These are phyloP conservation scores for Pleurotus ostreatus DNA, from an alignment of 768 basidiomycete species.

Conservation along the genomic window DNA sequence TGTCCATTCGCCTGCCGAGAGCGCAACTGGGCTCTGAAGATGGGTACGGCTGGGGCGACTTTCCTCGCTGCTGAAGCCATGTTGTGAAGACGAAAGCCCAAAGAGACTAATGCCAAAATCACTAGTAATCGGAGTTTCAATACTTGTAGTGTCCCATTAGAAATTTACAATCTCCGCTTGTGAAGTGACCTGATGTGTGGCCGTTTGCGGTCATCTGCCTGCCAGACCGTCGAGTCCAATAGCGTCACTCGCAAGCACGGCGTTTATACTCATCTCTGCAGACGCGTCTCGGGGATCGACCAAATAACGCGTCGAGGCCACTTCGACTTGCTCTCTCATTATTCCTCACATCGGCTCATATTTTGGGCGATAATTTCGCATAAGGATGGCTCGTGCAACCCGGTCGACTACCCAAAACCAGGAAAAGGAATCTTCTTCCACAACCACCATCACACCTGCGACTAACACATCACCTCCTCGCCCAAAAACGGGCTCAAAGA, in stretches of 20 bases:
- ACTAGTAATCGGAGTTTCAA: neutral
- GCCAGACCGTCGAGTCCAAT: too few species aligned
- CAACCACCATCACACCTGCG: slow-evolving; percentile 18
- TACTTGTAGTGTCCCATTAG: neutral
- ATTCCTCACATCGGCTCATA: slow-evolving; percentile 14
- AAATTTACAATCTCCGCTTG: neutral
- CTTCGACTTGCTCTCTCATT: neutral
- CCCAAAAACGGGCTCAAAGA: slow-evolving; percentile 40
- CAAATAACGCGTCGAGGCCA: slow-evolving; percentile 3
- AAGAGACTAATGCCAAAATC: neutral
- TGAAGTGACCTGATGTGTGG: neutral
- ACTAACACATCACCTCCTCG: slow-evolving; percentile 14
- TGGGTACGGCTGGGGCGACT: slow-evolving; percentile 15
- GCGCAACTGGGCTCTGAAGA: slow-evolving; percentile 43
- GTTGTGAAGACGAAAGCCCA: neutral
- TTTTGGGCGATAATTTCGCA: neutral
- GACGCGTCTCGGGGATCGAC: neutral
- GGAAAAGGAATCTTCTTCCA: slow-evolving; percentile 30
- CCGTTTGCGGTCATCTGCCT: neutral
- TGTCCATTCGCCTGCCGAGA: slow-evolving; percentile 75
- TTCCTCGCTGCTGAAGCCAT: slow-evolving; percentile 7
- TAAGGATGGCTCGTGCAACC: slow-evolving; percentile 70
- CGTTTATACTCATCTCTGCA: slow-evolving; percentile 5
- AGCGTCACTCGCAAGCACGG: slow-evolving; percentile 1
- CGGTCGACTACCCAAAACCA: slow-evolving; percentile 44